phyloP scores from a whole-genome alignment of 768 basidiomycete species.

The Rhizopogon salebrosus region DNA sequence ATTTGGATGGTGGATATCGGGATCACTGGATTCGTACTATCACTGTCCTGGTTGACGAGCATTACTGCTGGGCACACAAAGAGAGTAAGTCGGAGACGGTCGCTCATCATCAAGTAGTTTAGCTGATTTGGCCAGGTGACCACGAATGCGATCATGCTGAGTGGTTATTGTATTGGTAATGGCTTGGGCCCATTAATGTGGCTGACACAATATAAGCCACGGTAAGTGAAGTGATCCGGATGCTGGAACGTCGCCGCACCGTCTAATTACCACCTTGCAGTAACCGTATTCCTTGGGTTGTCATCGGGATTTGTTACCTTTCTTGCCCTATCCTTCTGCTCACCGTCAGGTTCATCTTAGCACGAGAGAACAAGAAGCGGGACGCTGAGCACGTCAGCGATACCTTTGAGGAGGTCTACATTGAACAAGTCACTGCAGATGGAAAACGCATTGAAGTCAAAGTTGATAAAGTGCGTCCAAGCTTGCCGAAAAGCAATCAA shows the following conservation, averaged over 20 bases:
- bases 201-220: slow-evolving; percentile 60
- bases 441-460: slow-evolving; percentile 50
- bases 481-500: background rate
- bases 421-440: slow-evolving; percentile 45
- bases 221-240: slow-evolving; percentile 30
- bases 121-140: slow-evolving; percentile 12
- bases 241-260: background rate
- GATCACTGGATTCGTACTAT: slow-evolving; percentile 55
- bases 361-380: slow-evolving; percentile 57
- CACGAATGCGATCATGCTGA: slow-evolving; percentile 67
- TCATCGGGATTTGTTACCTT: slow-evolving; percentile 63
- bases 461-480: slow-evolving; percentile 56
- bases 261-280: slow-evolving; percentile 25
- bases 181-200: slow-evolving; percentile 76
- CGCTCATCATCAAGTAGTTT: background rate
- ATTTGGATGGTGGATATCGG: slow-evolving; percentile 35
- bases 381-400: slow-evolving; percentile 50
- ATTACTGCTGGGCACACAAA: slow-evolving; percentile 74
- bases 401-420: slow-evolving; percentile 56
- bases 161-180: slow-evolving; percentile 65
- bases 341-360: slow-evolving; percentile 47
- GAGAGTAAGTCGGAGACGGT: slow-evolving; percentile 39
- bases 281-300: slow-evolving; percentile 72
- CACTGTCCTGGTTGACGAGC: slow-evolving; percentile 58
- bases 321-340: slow-evolving; percentile 45